These are phyloP conservation scores for Pythium dissimile DNA, from an alignment of 352 stramenopile species.

Conservation along the genomic window DNA sequence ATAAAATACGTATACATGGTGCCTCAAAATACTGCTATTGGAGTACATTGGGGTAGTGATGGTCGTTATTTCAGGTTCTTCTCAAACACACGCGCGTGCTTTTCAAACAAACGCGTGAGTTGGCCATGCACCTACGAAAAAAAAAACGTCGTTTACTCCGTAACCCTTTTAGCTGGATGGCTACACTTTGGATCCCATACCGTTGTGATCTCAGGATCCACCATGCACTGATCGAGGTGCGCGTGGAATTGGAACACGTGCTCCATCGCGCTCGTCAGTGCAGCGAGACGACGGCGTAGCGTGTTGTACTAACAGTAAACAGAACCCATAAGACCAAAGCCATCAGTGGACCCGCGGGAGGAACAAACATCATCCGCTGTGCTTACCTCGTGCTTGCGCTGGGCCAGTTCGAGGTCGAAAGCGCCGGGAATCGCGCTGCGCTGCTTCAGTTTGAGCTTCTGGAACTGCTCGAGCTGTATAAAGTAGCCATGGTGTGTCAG, in stretches of 20 bases:
- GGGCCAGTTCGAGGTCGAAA: constrained; percentile 19
- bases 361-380: background rate
- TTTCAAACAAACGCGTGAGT: constrained; percentile 25
- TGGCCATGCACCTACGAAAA: constrained; percentile 15
- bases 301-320: constrained; percentile 25
- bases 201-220: constrained; percentile 35
- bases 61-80: constrained; percentile 23
- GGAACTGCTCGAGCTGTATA: constrained; percentile 18
- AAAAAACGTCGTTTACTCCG: background rate
- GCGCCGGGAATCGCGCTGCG: constrained; percentile 20
- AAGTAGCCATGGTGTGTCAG: background rate
- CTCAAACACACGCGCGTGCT: constrained; percentile 28
- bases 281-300: constrained; percentile 28
- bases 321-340: background rate
- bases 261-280: constrained; percentile 37
- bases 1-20: constrained; percentile 18
- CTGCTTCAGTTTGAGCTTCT: constrained; percentile 18
- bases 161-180: background rate
- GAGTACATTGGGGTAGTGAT: background rate
- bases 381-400: constrained; percentile 22
- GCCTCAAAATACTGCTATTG: background rate
- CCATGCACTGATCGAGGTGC: constrained; percentile 37
- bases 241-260: constrained; percentile 50
- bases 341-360: background rate
- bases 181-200: constrained; percentile 18